Evolutionary conservation across 176 grass and related monocot genomes (phyloP).

Genomic region (Musa itinerans): DNA sequence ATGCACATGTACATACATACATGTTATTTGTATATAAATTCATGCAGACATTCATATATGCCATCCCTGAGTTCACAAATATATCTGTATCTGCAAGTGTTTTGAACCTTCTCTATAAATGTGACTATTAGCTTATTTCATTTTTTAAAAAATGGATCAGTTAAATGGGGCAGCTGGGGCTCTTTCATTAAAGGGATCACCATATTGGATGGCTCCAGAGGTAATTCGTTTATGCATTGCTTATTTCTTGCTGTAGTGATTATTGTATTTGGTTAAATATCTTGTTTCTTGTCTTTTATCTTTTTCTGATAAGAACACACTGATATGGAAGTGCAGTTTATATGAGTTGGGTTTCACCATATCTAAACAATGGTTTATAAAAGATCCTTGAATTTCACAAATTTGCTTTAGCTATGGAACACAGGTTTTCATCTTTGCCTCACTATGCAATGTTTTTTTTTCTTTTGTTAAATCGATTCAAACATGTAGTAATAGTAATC

Average conservation of each 20-base stretch:
- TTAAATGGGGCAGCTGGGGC: constrained; percentile 67
- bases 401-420: background rate
- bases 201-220: constrained; percentile 99
- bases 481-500: no score
- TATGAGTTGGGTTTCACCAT: no score
- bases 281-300: background rate
- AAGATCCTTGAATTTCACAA: background rate
- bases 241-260: background rate
- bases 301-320: background rate
- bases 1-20: background rate
- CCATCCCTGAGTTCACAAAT: background rate
- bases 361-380: background rate
- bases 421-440: background rate
- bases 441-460: background rate
- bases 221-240: constrained; percentile 13
- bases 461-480: no score
- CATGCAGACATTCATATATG: background rate
- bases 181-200: constrained; percentile 88
- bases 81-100: background rate
- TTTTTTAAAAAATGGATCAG: constrained; percentile 35
- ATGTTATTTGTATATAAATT: no score
- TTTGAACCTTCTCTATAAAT: background rate
- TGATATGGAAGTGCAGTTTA: no score
- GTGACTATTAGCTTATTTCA: background rate
- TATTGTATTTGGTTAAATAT: background rate